A percentile compares a stretch with the other conserved stretches of the same genome.
Evolutionary conservation across 495 filamentous ascomycete species (phyloP).

Genomic region (Bathelium albidoporum): DNA sequence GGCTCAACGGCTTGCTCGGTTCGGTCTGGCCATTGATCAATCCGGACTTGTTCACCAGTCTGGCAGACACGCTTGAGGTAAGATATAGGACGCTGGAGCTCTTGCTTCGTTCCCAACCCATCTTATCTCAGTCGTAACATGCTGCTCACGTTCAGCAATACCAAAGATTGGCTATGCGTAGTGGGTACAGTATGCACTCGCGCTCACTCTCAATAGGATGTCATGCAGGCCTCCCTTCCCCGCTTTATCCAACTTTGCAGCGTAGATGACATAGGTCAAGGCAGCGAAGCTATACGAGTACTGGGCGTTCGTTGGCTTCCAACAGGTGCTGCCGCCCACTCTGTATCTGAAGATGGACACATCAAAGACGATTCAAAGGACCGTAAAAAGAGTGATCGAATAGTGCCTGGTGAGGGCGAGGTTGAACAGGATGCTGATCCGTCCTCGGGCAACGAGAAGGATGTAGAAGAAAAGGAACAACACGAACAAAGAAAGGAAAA

Average conservation of each 20-base stretch:
- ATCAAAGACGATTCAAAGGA: constrained; percentile 31
- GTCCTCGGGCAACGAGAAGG: constrained; percentile 19
- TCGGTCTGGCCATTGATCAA: constrained; percentile 62
- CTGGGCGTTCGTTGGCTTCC: constrained; percentile 58
- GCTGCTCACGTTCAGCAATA: background rate
- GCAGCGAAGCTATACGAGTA: constrained; percentile 53
- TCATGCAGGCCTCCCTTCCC: constrained; percentile 60
- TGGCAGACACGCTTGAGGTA: constrained; percentile 53
- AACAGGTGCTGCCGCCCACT: constrained; percentile 49
- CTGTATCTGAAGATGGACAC: constrained; percentile 46
- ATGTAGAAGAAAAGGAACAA: constrained; percentile 10
- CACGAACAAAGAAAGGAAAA: constrained; percentile 28
- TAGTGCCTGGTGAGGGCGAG: constrained; percentile 36
- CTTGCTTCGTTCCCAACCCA: background rate
- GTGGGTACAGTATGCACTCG: background rate
- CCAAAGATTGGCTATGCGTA: background rate
- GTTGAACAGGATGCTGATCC: constrained; percentile 12
- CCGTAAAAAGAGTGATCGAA: constrained; percentile 40
- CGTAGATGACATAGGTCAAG: constrained; percentile 60
- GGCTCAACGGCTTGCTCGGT: constrained; percentile 54
- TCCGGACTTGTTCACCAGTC: constrained; percentile 53
- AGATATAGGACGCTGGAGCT: background rate
- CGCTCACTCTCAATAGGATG: constrained; percentile 32
- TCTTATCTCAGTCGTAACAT: background rate
- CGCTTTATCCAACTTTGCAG: constrained; percentile 56